These are phyloP conservation scores for Saccharum hybrid DNA, from an alignment of 202 grass and related monocot genomes.

Conservation along the genomic window DNA sequence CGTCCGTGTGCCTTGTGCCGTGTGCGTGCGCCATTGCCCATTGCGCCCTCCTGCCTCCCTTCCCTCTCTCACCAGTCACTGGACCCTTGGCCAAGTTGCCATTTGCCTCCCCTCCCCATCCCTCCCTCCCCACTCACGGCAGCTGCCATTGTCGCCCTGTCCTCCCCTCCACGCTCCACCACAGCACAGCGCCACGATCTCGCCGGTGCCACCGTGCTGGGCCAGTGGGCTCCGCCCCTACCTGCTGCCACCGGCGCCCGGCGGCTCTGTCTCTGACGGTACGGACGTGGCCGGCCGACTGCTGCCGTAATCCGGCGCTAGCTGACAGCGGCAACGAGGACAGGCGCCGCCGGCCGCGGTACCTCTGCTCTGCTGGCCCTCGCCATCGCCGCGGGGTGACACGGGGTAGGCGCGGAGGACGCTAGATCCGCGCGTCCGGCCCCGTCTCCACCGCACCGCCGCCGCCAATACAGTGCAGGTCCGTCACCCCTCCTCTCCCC, in stretches of 20 bases:
- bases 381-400: not conserved
- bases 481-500: not conserved
- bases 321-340: not conserved
- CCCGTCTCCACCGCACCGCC: too few species aligned
- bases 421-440: not conserved
- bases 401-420: not conserved
- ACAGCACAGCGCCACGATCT: not conserved
- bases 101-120: not conserved
- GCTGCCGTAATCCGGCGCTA: too few species aligned
- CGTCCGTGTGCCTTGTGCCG: not conserved
- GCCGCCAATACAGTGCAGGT: constrained; percentile 1
- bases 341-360: not conserved
- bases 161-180: too few species aligned
- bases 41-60: not conserved
- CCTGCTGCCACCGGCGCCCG: too few species aligned
- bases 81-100: not conserved
- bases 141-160: not conserved
- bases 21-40: constrained; percentile 27
- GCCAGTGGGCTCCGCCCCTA: not conserved
- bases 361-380: not conserved
- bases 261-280: not conserved
- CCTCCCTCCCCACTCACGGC: not conserved
- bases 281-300: too few species aligned
- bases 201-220: not conserved
- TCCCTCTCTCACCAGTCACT: not conserved